Percentiles rank a stretch among this genome's conserved stretches.
phyloP scores from a whole-genome alignment of 164 flowering plant genomes.

The Vitis labrusca region DNA sequence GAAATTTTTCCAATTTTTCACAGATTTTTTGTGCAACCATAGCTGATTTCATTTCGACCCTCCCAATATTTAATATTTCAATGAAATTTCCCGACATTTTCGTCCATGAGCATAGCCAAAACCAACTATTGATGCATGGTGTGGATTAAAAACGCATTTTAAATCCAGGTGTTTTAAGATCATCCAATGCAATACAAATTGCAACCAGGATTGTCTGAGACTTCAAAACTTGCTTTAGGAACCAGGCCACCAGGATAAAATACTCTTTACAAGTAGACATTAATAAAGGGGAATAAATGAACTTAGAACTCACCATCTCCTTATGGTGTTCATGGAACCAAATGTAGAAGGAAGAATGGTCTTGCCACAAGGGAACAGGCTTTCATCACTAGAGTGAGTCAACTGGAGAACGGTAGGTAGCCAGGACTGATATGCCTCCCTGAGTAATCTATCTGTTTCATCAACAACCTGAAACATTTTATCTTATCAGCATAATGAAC shows the following conservation, averaged over 20 bases:
- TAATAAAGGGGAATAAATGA: neutral
- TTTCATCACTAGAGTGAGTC: constrained; percentile 37
- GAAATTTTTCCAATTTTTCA: too few relatives aligned
- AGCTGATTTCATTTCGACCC: too few relatives aligned
- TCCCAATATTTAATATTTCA: too few relatives aligned
- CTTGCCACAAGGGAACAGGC: constrained; percentile 13
- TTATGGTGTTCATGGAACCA: constrained; percentile 65
- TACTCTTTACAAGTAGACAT: neutral
- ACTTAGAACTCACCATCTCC: constrained; percentile 58
- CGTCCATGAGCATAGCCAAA: neutral
- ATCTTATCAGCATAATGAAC: neutral
- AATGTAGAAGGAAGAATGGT: constrained; percentile 20
- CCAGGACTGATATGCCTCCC: constrained; percentile 97
- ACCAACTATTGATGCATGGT: neutral
- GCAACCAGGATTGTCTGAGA: neutral
- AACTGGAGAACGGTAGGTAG: constrained; percentile 75
- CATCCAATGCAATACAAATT: neutral
- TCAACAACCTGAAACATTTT: constrained; percentile 70
- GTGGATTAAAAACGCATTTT: neutral
- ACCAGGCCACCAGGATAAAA: neutral
- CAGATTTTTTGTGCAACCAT: too few relatives aligned
- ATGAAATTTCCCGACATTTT: too few relatives aligned
- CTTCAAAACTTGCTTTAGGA: too few relatives aligned
- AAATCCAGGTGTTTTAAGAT: neutral
- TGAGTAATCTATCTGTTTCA: constrained; percentile 82